Base-by-base conservation (phyloP, 257 asterid species). In the Solanum boliviense region DNA sequence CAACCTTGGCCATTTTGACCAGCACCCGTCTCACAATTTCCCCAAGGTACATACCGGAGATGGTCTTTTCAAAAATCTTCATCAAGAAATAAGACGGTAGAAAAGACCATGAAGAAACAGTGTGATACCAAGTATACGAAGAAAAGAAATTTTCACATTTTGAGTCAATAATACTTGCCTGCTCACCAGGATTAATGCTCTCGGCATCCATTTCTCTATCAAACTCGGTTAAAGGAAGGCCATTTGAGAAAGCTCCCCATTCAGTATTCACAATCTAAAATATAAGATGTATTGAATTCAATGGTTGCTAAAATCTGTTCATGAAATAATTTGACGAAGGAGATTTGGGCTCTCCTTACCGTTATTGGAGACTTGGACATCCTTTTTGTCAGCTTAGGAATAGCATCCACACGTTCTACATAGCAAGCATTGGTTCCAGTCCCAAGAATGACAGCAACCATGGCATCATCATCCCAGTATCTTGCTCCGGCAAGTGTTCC, bases 11-110 rank as follows among this genome's bases (percentile, higher is more conserved):
- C 98, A 95, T 91, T 89, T 88, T 91, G 60, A 90, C 90, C 84
- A 95, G 91, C 60, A 95, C 95, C 74, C 95, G 91, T 89, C 98
- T 91, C 20, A 91, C 97, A 86, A 95, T 95, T 84, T 95, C 98
- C 39, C 98, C 98, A 31, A 95, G 96, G 90, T 94, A 95, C 98
- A 95, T 93, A 10, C 98, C 98, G 36, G 98, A 94, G 84, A 95
- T 93, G 35, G 95, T 93, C 84, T 95, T 95, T 94, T 95, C 98
- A 84, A 93, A 95, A 88, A 93, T 93, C 98, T 95, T 90, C 91
- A 72, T 44, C 87, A 90, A 83, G 86, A 46, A 41, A 38, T 20
- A 86, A 29, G 73, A 29, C 29, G 29, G 41, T 29, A 46, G 68
- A 16, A 16, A 81, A 46, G 11, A 81, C 56, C 68, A 79, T 27